Base-by-base conservation (phyloP, 805 yeast species). In the Tanozyma kutaoensis region DNA sequence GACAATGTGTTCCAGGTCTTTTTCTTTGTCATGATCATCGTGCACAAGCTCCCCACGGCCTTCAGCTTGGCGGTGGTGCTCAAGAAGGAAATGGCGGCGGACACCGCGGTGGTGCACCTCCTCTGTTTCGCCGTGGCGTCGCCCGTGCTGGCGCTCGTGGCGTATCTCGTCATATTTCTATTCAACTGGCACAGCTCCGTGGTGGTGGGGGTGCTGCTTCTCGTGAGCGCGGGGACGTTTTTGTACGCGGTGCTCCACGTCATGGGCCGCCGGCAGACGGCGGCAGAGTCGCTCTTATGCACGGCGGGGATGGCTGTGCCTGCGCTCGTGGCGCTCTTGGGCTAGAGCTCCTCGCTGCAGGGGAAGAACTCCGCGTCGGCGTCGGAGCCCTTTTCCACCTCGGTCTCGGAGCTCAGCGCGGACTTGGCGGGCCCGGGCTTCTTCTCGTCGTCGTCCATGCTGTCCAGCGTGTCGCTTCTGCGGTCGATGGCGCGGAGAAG, bases 21-120 rank as follows among this genome's bases (percentile, higher is more conserved):
- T 21, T 69, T 79, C 27, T 66, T 75, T 25, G 27, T 72, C 9
- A 74, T 81, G 9, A 67, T 79, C 16, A 58, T 78, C 32, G 42
- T 76, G 18, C 91, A 79, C 54, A 79, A 79, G 46, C 55, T 78
- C 4, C 91, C 91, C 0, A 76, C 88, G 0, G 62, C 82, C 4
- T 74, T 79, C 45, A 77, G 85, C 22, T 56, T 79, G 23, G 46
- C 69, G 4, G 61, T 80, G 1, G 56, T 76, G 11, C 53, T 79
- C 17, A 38, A 68, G 8, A 48, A 56, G 17, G 50, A 53, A 20
- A 31, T 62, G 3, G 25, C 55, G 18, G 30, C 39, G 19, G 25
- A 38, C 14, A 35, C 48, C 15, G 52, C 69, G 14, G 36, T 58
- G 27, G 45, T 62, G 15, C 77, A 76, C 38, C 38, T 78, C 18